Base-by-base conservation (phyloP, 2,329 filamentous ascomycete genomes). In the Orbilia blumenaviensis region DNA sequence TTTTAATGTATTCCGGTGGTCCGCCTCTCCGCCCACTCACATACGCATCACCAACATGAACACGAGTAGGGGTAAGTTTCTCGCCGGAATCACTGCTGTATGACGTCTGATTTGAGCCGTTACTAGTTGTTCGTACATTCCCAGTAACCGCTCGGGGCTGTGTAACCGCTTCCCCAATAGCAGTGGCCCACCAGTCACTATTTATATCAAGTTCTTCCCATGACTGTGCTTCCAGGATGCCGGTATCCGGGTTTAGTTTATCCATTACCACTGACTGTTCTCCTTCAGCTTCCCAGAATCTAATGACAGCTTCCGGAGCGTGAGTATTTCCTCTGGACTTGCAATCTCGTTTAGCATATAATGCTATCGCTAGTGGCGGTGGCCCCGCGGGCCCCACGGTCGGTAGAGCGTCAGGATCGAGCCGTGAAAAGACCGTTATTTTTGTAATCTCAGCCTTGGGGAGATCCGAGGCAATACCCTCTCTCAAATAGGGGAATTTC, bases 191-290 rank as follows among this genome's bases (percentile, higher is more conserved):
- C 60, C 48, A 64, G 8, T 32, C n/a, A 14, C 60, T 64, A 5
- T 21, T 23, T 16, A 32, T 27, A 32, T 72, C 67, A 12, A 72
- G 5, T 21, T 72, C 67, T 41, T 64, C 36, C 58, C 60, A 72
- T 12, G 67, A 72, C 18, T 63, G 56, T 18, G 16, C 23, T 27
- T 63, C 34, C 4, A 64, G 8, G 25, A 27, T 41, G 1, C 52
- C 67, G 21, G 25, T 50, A 1, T 48, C 18, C 6, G 38, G 64
- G 7, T 46, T 50, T 1, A 72, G 8, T 16, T 52, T 66, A 9
- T 44, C 16, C 27, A 72, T 64, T 0, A 14, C 29, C 1, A 66
- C 41, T 16, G 52, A 38, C n/a, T 72, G 58, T 0, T 29, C 2
- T 0, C 67, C 67, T 23, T 64, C 38, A 7, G 48, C 50, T 9